Base-by-base conservation (phyloP, 2,329 filamentous ascomycete genomes). In the Trichoderma sp. region DNA sequence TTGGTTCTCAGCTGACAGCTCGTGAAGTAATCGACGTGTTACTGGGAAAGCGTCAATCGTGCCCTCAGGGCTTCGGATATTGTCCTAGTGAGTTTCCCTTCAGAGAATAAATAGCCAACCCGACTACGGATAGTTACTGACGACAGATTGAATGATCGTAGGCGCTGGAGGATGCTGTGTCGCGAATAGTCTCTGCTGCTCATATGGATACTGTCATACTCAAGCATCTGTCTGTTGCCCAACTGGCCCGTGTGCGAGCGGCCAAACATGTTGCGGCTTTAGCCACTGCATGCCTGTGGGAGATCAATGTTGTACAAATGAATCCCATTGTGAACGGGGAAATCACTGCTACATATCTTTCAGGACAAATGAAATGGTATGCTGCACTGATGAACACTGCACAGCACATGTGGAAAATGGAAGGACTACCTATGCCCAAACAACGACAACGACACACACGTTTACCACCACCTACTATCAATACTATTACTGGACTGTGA, bases 361-460 rank as follows among this genome's bases (percentile, higher is more conserved):
- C 5, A n/a, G 19, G 10, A 25, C 19, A 5, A 42, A 39, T n/a
- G 5, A 39, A 17, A 58, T 67, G 6, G 25, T 70, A 15, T 75
- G 73, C 70, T 75, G 73, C 68, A 74, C 73, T 25, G 59, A 75
- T 69, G 25, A 32, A 5, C 27, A 54, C 10, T 75, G 73, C 70
- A 74, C 72, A 1, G 73, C 73, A 12, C 64, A 69, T 34, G 72
- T 75, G 22, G 69, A 66, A 0, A 64, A 58, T 67, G 73, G 73
- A 60, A 59, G 39, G 29, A 75, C 73, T 4, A 60, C 70, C 5
- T 69, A 64, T 13, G 70, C 69, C n/a, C 65, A 67, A 12, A 70
- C 68, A 22, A 67, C 65, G 13, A 71, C 72, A 12, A 64, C 69
- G 35, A 70, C 70, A 19, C 53, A 39, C 22, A 61, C 64, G 12